Conservation (phyloP, 441 rosid species). For the Gossypium lobatum region DNA sequence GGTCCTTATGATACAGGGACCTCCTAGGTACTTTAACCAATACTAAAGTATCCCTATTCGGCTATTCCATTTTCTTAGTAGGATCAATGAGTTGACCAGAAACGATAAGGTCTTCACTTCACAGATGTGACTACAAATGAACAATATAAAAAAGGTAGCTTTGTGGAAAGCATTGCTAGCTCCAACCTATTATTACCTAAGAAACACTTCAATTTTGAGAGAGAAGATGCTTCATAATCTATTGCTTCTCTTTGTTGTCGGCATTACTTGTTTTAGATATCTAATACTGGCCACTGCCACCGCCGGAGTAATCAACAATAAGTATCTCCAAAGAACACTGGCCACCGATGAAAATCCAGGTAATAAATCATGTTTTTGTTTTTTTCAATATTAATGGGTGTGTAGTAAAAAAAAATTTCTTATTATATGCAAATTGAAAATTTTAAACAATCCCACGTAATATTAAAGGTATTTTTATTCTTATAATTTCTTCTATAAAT, state of each 20-base stretch:
- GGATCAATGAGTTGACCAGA: not conserved
- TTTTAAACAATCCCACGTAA: too few species aligned
- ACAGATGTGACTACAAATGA: not conserved
- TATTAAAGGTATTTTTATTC: too few species aligned
- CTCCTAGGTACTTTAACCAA: too few species aligned
- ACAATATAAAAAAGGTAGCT: not conserved
- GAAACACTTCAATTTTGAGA: not conserved
- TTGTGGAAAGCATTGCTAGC: not conserved
- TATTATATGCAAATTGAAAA: too few species aligned
- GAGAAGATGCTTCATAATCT: not conserved
- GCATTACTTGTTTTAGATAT: not conserved
- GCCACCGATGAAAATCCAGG: not conserved
- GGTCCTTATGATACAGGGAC: too few species aligned
- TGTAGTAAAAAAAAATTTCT: too few species aligned
- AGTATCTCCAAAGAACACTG: not conserved
- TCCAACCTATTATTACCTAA: not conserved
- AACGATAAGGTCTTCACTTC: not conserved
- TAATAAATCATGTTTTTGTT: not conserved
- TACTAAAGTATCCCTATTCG: too few species aligned
- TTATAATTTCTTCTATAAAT: too few species aligned
- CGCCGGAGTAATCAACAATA: not conserved
- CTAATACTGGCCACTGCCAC: not conserved
- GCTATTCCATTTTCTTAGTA: not conserved
- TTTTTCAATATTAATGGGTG: too few species aligned
- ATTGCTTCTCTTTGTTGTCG: not conserved